These are phyloP conservation scores for Phytophthora agathidicida DNA, from an alignment of 352 stramenopile species.

Conservation along the genomic window DNA sequence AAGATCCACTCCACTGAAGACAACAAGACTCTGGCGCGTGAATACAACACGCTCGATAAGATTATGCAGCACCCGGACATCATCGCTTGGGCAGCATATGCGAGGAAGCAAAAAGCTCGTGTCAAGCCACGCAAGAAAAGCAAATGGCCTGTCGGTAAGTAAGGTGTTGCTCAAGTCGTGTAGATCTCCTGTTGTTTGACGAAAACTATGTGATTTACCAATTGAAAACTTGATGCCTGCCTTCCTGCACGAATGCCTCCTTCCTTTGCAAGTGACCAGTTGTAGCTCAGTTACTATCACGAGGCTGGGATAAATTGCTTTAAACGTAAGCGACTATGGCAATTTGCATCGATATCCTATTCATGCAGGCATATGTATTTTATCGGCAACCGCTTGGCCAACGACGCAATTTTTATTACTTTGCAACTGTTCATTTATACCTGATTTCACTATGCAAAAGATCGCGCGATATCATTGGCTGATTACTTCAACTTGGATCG, in stretches of 20 bases:
- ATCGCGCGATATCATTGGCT: conserved; percentile 19
- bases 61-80: conserved; percentile 91
- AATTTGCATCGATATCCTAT: too few species aligned
- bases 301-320: too few species aligned
- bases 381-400: too few species aligned
- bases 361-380: too few species aligned
- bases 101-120: conserved; percentile 87
- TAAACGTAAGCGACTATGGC: too few species aligned
- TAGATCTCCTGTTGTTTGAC: too few species aligned
- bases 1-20: conserved; percentile 91
- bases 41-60: conserved; percentile 93
- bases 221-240: neutral
- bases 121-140: conserved; percentile 62
- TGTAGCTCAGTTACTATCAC: too few species aligned
- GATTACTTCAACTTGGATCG: conserved; percentile 26
- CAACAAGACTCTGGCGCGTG: conserved; percentile 89
- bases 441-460: conserved; percentile 4
- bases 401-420: too few species aligned
- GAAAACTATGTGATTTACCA: too few species aligned
- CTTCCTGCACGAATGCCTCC: too few species aligned
- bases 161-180: too few species aligned
- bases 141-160: conserved; percentile 61
- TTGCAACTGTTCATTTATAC: conserved; percentile 8
- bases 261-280: too few species aligned
- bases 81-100: conserved; percentile 90